Base-by-base conservation (phyloP, 2,329 filamentous ascomycete species). In the Aspergillus versicolor region DNA sequence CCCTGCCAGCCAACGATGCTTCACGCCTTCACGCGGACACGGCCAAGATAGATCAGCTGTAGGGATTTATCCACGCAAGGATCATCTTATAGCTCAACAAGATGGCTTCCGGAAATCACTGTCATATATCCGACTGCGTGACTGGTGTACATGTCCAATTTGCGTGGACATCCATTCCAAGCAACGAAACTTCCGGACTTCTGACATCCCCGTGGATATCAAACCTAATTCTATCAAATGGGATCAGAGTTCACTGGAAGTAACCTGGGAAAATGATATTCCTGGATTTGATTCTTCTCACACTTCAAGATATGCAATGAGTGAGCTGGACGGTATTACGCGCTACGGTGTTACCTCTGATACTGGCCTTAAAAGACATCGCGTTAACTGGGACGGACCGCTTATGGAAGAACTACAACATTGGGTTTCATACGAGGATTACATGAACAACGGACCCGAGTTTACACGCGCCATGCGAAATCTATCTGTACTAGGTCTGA, bases 391-490 rank as follows among this genome's bases (percentile, higher is more conserved):
- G 68, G 68, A 76, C 58, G 70, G 71, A 15, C 61, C 70, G 2
- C 60, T 65, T 11, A 78, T 81, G 83, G 69, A 80, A 45, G 68
- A 72, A 13, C 62, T 70, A 1, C 75, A 75, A 17, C 73, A 75
- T 48, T 85, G 82, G 73, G 78, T 94, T 43, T 79, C 85, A 53
- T 96, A 89, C 73, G 68, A 84, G 0, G 84, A 87, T 40, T 97
- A 91, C 74, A 88, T 95, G 80, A 70, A 75, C 1, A 68, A 80
- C 13, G 84, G 84, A 47, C 67, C 73, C 0, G 78, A 77, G 0
- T 85, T 96, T 55, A 82, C 81, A 66, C 70, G 78, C 3, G 87
- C 84, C 3, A 77, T 96, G 52, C 73, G 77, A 12, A 81, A 86
- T 50, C 78, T 97, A 3, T 76, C 82, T 37, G 76, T 76, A 32